These are phyloP conservation scores for Candida sojae DNA, from an alignment of 1,139 yeast species.

Conservation along the genomic window DNA sequence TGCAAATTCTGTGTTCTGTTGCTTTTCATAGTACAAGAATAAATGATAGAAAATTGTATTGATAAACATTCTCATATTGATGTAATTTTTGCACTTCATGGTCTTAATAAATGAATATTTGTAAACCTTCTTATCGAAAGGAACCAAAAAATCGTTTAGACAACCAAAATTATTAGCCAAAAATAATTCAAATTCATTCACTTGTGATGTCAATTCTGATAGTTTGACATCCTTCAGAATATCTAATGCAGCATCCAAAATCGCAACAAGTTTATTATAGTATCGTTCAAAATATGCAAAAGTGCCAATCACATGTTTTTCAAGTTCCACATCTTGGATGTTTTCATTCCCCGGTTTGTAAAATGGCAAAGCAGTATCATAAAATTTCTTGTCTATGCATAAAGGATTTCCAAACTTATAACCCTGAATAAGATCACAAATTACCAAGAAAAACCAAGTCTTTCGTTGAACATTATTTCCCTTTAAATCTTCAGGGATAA, in stretches of 20 bases:
- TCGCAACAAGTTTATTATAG: constrained; percentile 19
- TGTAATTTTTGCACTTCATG: constrained; percentile 31
- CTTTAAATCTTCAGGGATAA: constrained; percentile 21
- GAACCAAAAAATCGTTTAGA: constrained; percentile 24
- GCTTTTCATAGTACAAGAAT: constrained; percentile 29
- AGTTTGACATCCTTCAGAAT: constrained; percentile 21
- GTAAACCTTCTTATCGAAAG: constrained; percentile 24
- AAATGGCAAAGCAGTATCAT: constrained; percentile 31
- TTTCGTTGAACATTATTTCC: constrained; percentile 48
- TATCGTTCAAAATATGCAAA: constrained; percentile 27
- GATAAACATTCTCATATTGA: constrained; percentile 33
- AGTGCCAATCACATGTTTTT: constrained; percentile 25
- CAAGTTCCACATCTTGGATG: constrained; percentile 27
- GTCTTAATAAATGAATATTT: constrained; percentile 32
- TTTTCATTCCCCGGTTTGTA: constrained; percentile 31
- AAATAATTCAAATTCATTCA: constrained; percentile 32
- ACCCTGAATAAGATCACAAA: constrained; percentile 28
- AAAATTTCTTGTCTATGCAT: constrained; percentile 19
- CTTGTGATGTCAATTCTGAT: constrained; percentile 19
- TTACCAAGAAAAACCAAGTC: constrained; percentile 51
- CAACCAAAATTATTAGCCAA: constrained; percentile 24
- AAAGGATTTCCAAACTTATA: constrained; percentile 34
- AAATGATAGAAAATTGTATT: constrained; percentile 29
- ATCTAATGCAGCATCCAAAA: constrained; percentile 27
- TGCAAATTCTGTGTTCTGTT: constrained; percentile 22